Percentiles rank a stretch among this genome's conserved stretches.
Conservation (phyloP, 805 yeast genomes). For the Ogataea salicorniae region DNA sequence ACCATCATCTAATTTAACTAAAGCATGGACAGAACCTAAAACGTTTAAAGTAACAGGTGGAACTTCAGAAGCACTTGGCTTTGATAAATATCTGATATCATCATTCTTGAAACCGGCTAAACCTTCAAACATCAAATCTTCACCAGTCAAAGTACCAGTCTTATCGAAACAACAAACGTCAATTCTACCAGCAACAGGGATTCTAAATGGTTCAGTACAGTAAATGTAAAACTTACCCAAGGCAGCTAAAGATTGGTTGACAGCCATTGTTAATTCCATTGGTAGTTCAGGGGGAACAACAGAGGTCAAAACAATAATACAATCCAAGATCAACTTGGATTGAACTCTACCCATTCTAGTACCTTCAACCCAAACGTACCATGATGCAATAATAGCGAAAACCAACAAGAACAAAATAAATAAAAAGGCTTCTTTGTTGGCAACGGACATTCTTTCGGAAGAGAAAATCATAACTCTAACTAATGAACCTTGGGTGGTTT, state of each 20-base stretch:
- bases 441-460: slow-evolving; percentile 93
- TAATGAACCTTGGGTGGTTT: slow-evolving; percentile 94
- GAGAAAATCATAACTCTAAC: slow-evolving; percentile 96
- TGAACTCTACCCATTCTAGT: slow-evolving; percentile 92
- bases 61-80: slow-evolving; percentile 48
- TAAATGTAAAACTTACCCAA: slow-evolving; percentile 82
- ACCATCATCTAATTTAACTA: slow-evolving; percentile 91
- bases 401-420: slow-evolving; percentile 84
- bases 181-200: slow-evolving; percentile 95
- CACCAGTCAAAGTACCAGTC: slow-evolving; percentile 97
- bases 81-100: slow-evolving; percentile 50
- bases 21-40: slow-evolving; percentile 93
- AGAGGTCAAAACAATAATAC: slow-evolving; percentile 92
- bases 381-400: slow-evolving; percentile 91
- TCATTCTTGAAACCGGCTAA: slow-evolving; percentile 69
- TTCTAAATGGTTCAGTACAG: slow-evolving; percentile 98
- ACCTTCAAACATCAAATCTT: slow-evolving; percentile 94
- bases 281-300: slow-evolving; percentile 99
- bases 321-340: slow-evolving; percentile 88
- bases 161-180: slow-evolving; percentile 98
- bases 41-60: slow-evolving; percentile 66
- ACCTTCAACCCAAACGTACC: slow-evolving; percentile 99
- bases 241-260: slow-evolving; percentile 84
- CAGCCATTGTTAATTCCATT: slow-evolving; percentile 98
- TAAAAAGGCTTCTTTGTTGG: slow-evolving; percentile 88